A percentile compares a stretch with the other conserved stretches of the same genome.
These are phyloP conservation scores for Picochlorum sp. DNA, from an alignment of 139 green algal species.

Conservation along the genomic window DNA sequence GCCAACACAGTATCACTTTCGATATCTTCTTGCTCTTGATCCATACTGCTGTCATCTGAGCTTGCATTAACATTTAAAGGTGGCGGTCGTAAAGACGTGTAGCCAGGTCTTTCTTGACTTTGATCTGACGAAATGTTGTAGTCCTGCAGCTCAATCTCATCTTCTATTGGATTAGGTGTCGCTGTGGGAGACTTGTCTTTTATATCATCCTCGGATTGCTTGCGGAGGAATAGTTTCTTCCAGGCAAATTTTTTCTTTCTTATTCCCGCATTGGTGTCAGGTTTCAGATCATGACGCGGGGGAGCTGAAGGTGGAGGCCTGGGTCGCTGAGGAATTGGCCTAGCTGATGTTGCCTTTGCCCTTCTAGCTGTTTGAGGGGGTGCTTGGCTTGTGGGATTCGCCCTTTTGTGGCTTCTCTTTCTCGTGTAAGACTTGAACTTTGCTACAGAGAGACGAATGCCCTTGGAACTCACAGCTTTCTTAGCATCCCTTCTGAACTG, in stretches of 20 bases:
- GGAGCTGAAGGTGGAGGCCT: not conserved
- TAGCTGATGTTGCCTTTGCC: not conserved
- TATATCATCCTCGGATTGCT: too few species aligned
- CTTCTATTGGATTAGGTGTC: too few species aligned
- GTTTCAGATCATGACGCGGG: not conserved
- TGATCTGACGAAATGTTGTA: too few species aligned
- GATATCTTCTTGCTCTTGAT: not conserved
- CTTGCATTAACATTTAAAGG: not conserved
- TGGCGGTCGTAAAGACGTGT: not conserved
- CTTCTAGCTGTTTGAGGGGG: constrained; percentile 1
- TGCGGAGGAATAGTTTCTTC: not conserved
- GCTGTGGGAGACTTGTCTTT: too few species aligned
- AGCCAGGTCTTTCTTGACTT: not conserved
- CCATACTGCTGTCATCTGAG: not conserved
- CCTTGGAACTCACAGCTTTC: constrained; percentile 9
- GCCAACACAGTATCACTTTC: constrained; percentile 5
- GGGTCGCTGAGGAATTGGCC: constrained; percentile 1
- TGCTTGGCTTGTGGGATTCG: not conserved
- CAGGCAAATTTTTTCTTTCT: not conserved
- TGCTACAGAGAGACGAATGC: not conserved
- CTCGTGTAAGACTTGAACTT: not conserved
- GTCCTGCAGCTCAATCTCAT: too few species aligned
- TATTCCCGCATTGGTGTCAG: not conserved
- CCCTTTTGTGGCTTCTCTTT: not conserved
- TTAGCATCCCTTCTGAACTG: constrained; percentile 23